Evolutionary conservation across 1,139 yeast species (phyloP).

Genomic region (Sugiyamaella pinicola): DNA sequence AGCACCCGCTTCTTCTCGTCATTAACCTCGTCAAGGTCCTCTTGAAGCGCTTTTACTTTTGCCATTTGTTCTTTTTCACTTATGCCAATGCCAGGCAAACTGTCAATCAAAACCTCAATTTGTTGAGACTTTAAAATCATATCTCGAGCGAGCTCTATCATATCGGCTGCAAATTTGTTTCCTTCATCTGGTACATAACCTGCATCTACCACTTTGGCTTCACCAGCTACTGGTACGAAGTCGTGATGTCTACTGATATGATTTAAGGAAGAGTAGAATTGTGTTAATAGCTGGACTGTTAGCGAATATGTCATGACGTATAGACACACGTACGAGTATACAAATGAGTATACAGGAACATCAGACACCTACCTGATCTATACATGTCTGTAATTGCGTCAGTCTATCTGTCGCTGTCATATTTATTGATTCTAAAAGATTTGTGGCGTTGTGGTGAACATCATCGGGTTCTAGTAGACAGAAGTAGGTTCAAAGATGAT

Average conservation of each 20-base stretch:
- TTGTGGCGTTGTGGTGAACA: too few species aligned
- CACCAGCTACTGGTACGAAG: constrained; percentile 53
- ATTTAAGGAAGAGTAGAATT: constrained; percentile 86
- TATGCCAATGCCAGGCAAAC: constrained; percentile 91
- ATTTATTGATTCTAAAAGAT: not conserved
- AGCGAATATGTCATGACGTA: constrained; percentile 32
- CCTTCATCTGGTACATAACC: constrained; percentile 45
- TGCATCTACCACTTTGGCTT: constrained; percentile 58
- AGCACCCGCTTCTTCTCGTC: constrained; percentile 59
- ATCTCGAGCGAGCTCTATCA: constrained; percentile 67
- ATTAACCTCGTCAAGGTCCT: constrained; percentile 65
- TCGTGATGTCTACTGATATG: constrained; percentile 77
- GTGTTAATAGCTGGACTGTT: constrained; percentile 62
- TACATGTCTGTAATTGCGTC: constrained; percentile 87
- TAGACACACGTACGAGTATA: too few species aligned
- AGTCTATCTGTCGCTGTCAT: constrained; percentile 62
- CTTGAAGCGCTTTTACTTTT: constrained; percentile 63
- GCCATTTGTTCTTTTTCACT: constrained; percentile 73
- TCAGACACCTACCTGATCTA: constrained; percentile 58
- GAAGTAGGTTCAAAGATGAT: too few species aligned
- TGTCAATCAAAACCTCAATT: constrained; percentile 79
- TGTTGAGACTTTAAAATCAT: constrained; percentile 84
- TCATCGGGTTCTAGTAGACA: too few species aligned
- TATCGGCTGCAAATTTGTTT: constrained; percentile 45
- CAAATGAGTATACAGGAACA: constrained; percentile 33